A percentile compares a stretch with the other conserved stretches of the same genome.
Evolutionary conservation across 371 early-diverging fungal species (phyloP).

Genomic region (Homolaphlyctis polyrhiza): DNA sequence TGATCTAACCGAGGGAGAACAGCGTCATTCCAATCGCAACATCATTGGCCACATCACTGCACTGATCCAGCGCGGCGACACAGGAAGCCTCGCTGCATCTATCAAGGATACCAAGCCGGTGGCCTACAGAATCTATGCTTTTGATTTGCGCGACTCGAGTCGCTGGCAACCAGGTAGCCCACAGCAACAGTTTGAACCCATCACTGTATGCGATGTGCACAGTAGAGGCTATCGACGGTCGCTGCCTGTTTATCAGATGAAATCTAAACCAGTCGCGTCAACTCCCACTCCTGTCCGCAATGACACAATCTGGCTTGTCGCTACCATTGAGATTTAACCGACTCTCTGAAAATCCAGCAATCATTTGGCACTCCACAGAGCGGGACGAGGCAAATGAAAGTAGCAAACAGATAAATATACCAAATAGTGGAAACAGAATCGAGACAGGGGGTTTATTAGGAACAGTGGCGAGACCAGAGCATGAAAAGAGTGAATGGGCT

Average conservation of each 20-base stretch:
- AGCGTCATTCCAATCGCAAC: no score
- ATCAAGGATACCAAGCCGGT: conserved; percentile 16
- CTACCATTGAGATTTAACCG: conserved; percentile 14
- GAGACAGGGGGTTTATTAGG: no score
- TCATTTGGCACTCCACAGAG: no score
- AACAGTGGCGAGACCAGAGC: no score
- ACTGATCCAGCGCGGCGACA: neutral
- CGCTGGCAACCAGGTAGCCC: neutral
- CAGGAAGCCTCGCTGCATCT: neutral
- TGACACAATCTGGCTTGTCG: conserved; percentile 13
- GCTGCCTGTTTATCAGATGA: no score
- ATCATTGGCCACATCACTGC: neutral
- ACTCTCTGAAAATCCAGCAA: no score
- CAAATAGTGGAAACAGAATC: no score
- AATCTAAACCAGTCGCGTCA: no score
- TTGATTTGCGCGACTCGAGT: conserved; percentile 9
- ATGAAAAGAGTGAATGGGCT: no score
- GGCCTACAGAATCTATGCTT: conserved; percentile 22
- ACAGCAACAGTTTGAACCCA: conserved; percentile 12
- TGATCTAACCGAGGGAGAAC: neutral
- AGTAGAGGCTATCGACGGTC: conserved; percentile 22
- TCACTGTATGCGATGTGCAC: conserved; percentile 25
- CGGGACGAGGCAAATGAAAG: no score
- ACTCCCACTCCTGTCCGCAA: neutral
- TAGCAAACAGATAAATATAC: no score